Evolutionary conservation across 371 early-diverging fungal species (phyloP).

Genomic region (Coemansia sp.): DNA sequence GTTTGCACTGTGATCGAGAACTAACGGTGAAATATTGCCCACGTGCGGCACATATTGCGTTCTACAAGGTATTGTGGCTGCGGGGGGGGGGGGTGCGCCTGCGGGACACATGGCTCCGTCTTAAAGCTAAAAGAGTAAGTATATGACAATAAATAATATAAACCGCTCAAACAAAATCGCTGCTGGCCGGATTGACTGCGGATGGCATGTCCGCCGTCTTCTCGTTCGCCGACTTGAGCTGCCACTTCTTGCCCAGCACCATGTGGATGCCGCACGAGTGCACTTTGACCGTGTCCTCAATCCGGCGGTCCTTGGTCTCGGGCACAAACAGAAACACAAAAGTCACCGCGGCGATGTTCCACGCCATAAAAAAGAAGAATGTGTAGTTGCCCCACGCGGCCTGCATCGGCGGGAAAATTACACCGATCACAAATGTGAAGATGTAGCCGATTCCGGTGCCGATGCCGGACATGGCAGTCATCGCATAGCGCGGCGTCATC

Average conservation of each 20-base stretch:
- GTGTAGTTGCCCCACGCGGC: slow-evolving; percentile 63
- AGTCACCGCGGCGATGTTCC: slow-evolving; percentile 53
- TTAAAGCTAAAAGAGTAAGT: background rate
- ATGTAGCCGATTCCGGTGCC: slow-evolving; percentile 69
- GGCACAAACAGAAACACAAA: slow-evolving; percentile 70
- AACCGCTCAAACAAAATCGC: slow-evolving; percentile 3
- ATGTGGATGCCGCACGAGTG: slow-evolving; percentile 48
- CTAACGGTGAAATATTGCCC: background rate
- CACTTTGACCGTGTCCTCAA: slow-evolving; percentile 45
- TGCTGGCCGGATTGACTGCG: background rate
- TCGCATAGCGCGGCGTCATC: slow-evolving; percentile 68
- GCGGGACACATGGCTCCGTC: too few species aligned
- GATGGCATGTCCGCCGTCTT: background rate
- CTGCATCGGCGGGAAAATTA: slow-evolving; percentile 67
- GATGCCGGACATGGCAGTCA: slow-evolving; percentile 64
- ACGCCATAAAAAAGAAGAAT: slow-evolving; percentile 69
- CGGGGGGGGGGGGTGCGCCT: background rate
- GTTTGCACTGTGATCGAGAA: background rate
- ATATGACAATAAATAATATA: background rate
- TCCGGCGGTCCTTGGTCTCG: slow-evolving; percentile 73
- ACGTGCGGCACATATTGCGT: background rate
- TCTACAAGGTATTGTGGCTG: background rate
- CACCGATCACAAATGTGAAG: slow-evolving; percentile 68
- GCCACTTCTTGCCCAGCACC: slow-evolving; percentile 49
- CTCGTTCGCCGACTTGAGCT: slow-evolving; percentile 25